phyloP scores from a whole-genome alignment of 345 rosid genomes.

The Raphanus raphanistrum region DNA sequence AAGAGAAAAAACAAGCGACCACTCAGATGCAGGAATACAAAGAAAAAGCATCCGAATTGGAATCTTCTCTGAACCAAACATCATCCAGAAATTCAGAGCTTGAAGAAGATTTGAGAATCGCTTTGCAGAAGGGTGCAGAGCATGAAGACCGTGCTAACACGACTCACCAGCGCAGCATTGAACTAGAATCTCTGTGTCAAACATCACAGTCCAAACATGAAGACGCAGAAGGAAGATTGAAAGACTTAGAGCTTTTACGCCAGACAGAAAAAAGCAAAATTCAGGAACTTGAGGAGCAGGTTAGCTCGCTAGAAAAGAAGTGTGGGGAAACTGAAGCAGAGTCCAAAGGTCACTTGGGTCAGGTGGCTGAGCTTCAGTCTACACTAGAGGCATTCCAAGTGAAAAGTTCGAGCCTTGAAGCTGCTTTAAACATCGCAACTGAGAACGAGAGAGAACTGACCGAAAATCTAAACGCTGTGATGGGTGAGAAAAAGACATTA shows the following conservation, averaged over 20 bases:
- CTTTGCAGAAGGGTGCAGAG: slow-evolving; percentile 56
- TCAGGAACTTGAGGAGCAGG: slow-evolving; percentile 90
- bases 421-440: slow-evolving; percentile 56
- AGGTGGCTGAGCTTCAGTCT: slow-evolving; percentile 62
- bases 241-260: slow-evolving; percentile 83
- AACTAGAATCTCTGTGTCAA: slow-evolving; percentile 67
- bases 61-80: slow-evolving; percentile 56
- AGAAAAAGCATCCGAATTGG: slow-evolving; percentile 54
- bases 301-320: slow-evolving; percentile 66
- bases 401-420: slow-evolving; percentile 70
- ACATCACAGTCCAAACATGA: slow-evolving; percentile 66
- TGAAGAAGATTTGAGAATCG: slow-evolving; percentile 57
- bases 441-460: slow-evolving; percentile 66
- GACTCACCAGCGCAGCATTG: slow-evolving; percentile 65
- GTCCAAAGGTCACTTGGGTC: slow-evolving; percentile 49
- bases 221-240: slow-evolving; percentile 66
- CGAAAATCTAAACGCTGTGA: slow-evolving; percentile 51
- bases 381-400: slow-evolving; percentile 74
- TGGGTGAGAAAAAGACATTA: slow-evolving; percentile 66
- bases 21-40: slow-evolving; percentile 51
- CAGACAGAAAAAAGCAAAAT: slow-evolving; percentile 87
- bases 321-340: slow-evolving; percentile 63
- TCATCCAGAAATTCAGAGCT: slow-evolving; percentile 52
- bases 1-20: slow-evolving; percentile 54
- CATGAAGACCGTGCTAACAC: slow-evolving; percentile 66